Evolutionary conservation across 2,329 filamentous ascomycete species (phyloP).

Genomic region (Rhynchosporium agropyri): DNA sequence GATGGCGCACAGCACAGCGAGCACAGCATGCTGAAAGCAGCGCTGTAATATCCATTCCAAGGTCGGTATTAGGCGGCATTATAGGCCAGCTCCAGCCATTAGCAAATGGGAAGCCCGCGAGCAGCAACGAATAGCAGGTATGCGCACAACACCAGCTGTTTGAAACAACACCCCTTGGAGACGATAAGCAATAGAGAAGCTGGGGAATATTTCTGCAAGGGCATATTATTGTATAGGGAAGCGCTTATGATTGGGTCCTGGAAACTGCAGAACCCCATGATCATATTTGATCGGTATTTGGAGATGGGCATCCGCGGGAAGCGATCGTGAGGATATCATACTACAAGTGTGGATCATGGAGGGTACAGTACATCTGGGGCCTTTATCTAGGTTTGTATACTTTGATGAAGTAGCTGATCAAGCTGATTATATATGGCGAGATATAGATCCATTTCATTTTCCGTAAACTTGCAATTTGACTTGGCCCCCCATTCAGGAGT

Average conservation of each 20-base stretch:
- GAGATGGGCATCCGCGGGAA: constrained; percentile 8
- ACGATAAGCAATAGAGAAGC: constrained; percentile 25
- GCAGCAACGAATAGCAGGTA: constrained; percentile 33
- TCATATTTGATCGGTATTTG: constrained; percentile 5
- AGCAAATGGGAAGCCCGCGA: constrained; percentile 36
- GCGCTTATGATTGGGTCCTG: constrained; percentile 4
- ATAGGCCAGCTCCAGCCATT: constrained; percentile 4
- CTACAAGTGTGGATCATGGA: too few species aligned
- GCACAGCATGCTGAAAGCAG: constrained; percentile 3
- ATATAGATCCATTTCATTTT: too few species aligned
- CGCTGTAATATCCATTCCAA: neutral
- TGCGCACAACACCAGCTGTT: constrained; percentile 21
- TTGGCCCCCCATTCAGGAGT: too few species aligned
- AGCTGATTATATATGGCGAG: too few species aligned
- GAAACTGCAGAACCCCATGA: constrained; percentile 3
- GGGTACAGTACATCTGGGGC: too few species aligned
- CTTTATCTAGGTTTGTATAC: too few species aligned
- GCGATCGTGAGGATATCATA: neutral
- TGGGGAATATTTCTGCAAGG: constrained; percentile 23
- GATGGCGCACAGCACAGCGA: constrained; percentile 8
- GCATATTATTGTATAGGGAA: constrained; percentile 6
- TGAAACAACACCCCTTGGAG: too few species aligned
- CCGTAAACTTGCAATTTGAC: too few species aligned
- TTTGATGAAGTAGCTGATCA: too few species aligned
- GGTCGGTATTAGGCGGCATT: neutral